phyloP scores from a whole-genome alignment of 148 eudicot genomes.

The Pouteria glomerata region DNA sequence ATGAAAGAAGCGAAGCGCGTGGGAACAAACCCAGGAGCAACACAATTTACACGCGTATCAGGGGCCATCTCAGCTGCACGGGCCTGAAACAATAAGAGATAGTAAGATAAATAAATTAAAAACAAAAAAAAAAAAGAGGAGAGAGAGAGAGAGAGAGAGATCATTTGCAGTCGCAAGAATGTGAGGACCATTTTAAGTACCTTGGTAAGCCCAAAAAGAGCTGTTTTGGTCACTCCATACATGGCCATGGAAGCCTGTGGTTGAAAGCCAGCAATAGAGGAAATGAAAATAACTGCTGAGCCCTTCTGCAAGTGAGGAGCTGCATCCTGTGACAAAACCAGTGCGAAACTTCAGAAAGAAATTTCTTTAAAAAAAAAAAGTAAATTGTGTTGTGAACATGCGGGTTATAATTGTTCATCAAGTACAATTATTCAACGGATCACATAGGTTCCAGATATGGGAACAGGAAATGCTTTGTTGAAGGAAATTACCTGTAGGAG shows the following conservation, averaged over 20 bases:
- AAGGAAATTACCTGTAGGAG: conserved; percentile 56
- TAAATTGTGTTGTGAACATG: no score
- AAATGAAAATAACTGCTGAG: conserved; percentile 70
- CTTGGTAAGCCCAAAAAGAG: conserved; percentile 94
- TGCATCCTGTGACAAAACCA: conserved; percentile 55
- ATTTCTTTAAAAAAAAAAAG: background rate
- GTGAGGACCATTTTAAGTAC: conserved; percentile 27
- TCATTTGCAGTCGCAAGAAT: background rate
- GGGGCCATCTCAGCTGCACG: conserved; percentile 95
- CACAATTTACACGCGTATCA: conserved; percentile 81
- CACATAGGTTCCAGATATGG: background rate
- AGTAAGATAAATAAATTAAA: background rate
- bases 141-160: background rate
- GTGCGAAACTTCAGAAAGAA: background rate
- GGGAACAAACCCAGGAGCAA: conserved; percentile 96
- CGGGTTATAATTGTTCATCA: no score
- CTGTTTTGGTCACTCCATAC: conserved; percentile 94
- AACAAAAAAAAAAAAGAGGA: background rate
- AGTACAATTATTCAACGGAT: no score
- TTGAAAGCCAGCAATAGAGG: conserved; percentile 62
- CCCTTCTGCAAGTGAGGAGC: conserved; percentile 64
- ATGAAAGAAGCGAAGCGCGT: conserved; percentile 64
- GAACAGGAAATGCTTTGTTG: background rate
- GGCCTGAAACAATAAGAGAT: no score
- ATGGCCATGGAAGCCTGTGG: conserved; percentile 56